Conservation (phyloP, 228 moss, liverwort and hornwort species). For the Sphagnum magellanicum region DNA sequence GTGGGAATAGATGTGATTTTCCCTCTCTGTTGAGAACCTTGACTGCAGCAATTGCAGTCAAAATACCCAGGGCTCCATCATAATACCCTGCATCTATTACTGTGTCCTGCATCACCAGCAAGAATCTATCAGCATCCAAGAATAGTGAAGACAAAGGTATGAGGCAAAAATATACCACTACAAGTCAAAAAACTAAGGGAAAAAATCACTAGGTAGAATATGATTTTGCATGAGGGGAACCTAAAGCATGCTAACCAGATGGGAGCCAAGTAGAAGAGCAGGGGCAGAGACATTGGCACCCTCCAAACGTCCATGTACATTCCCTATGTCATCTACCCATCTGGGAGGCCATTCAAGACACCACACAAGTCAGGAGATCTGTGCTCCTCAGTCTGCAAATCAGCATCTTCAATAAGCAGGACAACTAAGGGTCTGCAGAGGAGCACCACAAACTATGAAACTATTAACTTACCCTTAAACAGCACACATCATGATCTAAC, state of each 20-base stretch:
- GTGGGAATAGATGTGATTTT: slow-evolving; percentile 66
- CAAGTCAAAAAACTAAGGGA: not conserved
- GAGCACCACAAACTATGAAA: not conserved
- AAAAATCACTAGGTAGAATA: too few relatives aligned
- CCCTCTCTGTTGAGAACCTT: slow-evolving; percentile 63
- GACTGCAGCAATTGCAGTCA: slow-evolving; percentile 79
- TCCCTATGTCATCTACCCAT: slow-evolving; percentile 93
- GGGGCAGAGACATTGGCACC: slow-evolving; percentile 80
- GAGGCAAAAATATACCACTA: not conserved
- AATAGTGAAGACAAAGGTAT: too few relatives aligned
- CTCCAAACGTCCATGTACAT: slow-evolving; percentile 84
- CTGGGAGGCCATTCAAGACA: slow-evolving; percentile 18
- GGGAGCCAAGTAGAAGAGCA: slow-evolving; percentile 90
- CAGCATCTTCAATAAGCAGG: not conserved
- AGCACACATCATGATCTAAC: not conserved
- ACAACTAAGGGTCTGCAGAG: not conserved
- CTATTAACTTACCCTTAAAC: not conserved
- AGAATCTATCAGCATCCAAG: not conserved
- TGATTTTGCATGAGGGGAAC: not conserved
- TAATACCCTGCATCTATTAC: slow-evolving; percentile 82
- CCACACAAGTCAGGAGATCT: not conserved
- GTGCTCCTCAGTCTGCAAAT: not conserved
- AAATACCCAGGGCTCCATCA: slow-evolving; percentile 77
- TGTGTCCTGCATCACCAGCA: slow-evolving; percentile 62
- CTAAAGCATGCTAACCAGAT: slow-evolving; percentile 47